These are phyloP conservation scores for Solanum bulbocastanum DNA, from an alignment of 257 asterid species.

Conservation along the genomic window DNA sequence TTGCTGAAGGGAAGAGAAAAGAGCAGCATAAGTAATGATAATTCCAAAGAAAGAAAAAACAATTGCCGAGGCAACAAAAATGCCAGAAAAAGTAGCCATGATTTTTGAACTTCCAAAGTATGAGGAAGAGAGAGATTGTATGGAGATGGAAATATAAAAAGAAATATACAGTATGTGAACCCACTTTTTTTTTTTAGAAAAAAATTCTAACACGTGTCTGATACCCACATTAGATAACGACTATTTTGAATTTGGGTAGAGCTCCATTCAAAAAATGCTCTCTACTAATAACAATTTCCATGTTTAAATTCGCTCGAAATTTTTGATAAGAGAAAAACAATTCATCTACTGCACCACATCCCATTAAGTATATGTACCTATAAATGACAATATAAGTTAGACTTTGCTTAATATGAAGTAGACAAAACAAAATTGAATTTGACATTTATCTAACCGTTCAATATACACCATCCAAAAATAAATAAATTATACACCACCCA, in stretches of 20 bases:
- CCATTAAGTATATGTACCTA: background rate
- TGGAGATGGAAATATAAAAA: background rate
- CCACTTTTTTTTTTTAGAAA: no score
- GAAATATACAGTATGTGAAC: no score
- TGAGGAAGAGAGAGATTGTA: background rate
- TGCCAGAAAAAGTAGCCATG: background rate
- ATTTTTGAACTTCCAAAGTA: background rate
- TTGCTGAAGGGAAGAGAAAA: constrained; percentile 22
- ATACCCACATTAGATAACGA: no score
- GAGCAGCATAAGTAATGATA: constrained; percentile 7
- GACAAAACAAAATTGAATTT: background rate
- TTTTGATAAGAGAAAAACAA: no score
- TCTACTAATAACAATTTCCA: no score
- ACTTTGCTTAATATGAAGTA: background rate
- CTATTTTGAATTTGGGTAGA: background rate
- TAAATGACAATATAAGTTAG: background rate
- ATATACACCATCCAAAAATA: background rate
- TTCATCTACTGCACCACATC: background rate
- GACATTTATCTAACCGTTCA: background rate
- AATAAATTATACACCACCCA: background rate
- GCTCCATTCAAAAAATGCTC: no score
- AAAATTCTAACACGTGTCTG: background rate
- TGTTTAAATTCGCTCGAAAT: no score
- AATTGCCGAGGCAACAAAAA: background rate
- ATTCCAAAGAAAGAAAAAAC: constrained; percentile 14